Base-by-base conservation (phyloP, 768 basidiomycete species). In the Lentinula aciculospora region DNA sequence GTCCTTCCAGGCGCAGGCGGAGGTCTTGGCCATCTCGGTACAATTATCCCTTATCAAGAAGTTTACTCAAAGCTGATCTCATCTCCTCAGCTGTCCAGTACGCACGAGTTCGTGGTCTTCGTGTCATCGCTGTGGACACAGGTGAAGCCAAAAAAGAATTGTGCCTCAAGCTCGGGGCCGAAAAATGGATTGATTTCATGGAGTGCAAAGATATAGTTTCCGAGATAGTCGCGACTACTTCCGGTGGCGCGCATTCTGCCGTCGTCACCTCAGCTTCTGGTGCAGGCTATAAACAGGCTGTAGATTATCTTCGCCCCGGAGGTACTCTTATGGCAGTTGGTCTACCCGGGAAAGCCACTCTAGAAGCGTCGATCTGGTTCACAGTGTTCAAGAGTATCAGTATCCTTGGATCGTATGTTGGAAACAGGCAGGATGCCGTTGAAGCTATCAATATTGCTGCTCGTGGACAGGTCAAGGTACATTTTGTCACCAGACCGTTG, bases 241-340 rank as follows among this genome's bases (percentile, higher is more conserved):
- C 71, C 55, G 91, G 90, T 3, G 93, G 93, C 19, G 83, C 93
- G 1, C 91, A 94, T 67, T 80, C 83, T 1, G 78, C 85, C 0
- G 66, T 89, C 44, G 79, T 89, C 25, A 83, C 85, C 8, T 78
- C 85, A 7, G 83, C 85, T 0, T 71, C 72, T 3, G 76, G 76
- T 39, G 68, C 73, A 4, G 76, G 76, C 1, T 80, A 79, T 56
- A 64, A 69, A 4, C 82, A 87, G 68, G 88, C 85, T 3, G 67
- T 89, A 6, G 84, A 89, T 57, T 94, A 94, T 69, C 76, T 95
- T 51, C 81, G 90, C 36, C 74, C 78, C 3, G 82, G 83, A 31
- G 90, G 91, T 9, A 83, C 79, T 3, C 75, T 94, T 56, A 88
- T 94, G 78, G 86, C 81, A 17, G 89, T 95, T 46, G 91, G 92